Evolutionary conservation across 345 rosid genomes (phyloP), one percentile per base, ranked within the genome.

Genomic region (Ceriops decandra): DNA sequence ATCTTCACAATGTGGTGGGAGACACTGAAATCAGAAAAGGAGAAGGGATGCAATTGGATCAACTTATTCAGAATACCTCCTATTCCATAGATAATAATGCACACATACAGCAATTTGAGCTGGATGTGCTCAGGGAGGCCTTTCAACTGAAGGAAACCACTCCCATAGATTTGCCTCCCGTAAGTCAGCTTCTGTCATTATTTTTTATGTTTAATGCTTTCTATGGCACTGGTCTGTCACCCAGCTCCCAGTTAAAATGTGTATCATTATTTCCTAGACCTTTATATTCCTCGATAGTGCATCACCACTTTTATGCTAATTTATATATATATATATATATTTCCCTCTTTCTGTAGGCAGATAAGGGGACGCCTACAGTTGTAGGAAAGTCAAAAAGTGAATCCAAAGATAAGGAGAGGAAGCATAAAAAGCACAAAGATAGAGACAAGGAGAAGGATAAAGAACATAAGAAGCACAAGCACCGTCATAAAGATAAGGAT

Each of bases 21-120:
- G 95, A 86, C 73, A 79, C 88, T 42, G 88, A 90, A 82, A 87
- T 92, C 66, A 85, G 92, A 67, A 90, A 90, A 85, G 96, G 96
- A 68, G 96, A 88, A 52, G 96, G 95, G 60, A 90, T 92, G 98
- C 93, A 88, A 74, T 66, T 92, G 76, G 87, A 82, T 80, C 96
- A 88, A 78, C 91, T 90, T 76, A 67, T 83, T 71, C 86, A 85
- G 69, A 83, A 65, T 72, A 42, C 74, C 32, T 72, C 82, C 38
- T 63, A 75, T 63, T 70, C 79, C 67, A 80, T 85, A 73, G 91
- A 82, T 60, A 60, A 79, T 24, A 80, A 70, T 74, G 69, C 77
- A 22, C 82, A 75, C 20, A 88, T 90, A 70, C 86, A 73, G 63
- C 90, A 92, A 60, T 92, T 92, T 74, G 95, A 88, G 68, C 78